These are phyloP conservation scores for Trichoderma atrobrunneum DNA, from an alignment of 2,329 filamentous ascomycete genomes.

Conservation along the genomic window DNA sequence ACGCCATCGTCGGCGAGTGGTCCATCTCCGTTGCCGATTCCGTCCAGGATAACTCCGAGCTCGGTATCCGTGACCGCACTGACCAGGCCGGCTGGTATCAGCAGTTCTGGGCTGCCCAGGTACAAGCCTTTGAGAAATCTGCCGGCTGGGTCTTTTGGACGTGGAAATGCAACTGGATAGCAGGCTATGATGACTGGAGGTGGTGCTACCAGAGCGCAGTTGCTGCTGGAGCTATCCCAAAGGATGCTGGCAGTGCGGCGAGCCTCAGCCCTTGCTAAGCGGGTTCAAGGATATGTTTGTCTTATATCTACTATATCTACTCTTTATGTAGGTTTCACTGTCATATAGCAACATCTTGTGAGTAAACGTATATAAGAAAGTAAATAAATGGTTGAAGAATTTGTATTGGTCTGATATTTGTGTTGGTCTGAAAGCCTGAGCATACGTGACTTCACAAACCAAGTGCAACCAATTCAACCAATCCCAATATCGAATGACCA, in stretches of 20 bases:
- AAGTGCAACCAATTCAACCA: background rate
- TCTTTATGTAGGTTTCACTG: background rate
- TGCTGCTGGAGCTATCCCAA: conserved; percentile 27
- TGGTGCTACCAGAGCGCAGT: conserved; percentile 45
- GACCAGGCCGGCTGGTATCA: conserved; percentile 50
- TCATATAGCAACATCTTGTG: background rate
- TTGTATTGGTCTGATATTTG: background rate
- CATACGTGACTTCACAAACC: background rate
- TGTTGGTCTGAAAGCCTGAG: background rate
- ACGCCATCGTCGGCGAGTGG: conserved; percentile 59
- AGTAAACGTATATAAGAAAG: background rate
- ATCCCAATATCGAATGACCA: background rate
- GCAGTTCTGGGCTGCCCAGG: conserved; percentile 57
- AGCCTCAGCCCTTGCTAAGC: conserved; percentile 19
- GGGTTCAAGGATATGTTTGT: background rate
- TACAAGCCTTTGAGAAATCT: conserved; percentile 51
- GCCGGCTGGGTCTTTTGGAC: conserved; percentile 60
- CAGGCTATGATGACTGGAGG: conserved; percentile 44
- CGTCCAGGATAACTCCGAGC: background rate
- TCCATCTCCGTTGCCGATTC: conserved; percentile 46
- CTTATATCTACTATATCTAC: background rate
- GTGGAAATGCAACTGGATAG: conserved; percentile 48
- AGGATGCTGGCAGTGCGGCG: conserved; percentile 25
- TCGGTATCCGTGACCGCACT: background rate
- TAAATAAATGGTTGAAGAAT: background rate